Evolutionary conservation across 1,284 basidiomycete species (phyloP).

Genomic region (Pseudozyma hubeiensis): DNA sequence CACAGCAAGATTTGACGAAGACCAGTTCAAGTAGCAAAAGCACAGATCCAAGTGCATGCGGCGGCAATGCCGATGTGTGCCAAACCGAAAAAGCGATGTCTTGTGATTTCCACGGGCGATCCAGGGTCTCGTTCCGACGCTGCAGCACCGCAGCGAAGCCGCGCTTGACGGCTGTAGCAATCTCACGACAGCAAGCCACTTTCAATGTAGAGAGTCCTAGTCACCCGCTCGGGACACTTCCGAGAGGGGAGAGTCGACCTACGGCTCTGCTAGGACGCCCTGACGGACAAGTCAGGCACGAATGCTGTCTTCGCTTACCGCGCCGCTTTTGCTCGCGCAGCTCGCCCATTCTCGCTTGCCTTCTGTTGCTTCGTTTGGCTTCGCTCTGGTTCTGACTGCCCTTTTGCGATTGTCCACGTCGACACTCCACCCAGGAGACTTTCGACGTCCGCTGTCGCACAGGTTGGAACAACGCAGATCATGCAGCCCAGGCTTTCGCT

Average conservation of each 20-base stretch:
- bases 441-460: not conserved
- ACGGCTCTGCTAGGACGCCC: too few relatives aligned
- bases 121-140: constrained; percentile 6
- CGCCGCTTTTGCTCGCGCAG: not conserved
- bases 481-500: too few relatives aligned
- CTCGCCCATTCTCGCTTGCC: not conserved
- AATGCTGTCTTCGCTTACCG: not conserved
- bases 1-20: too few relatives aligned
- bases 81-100: not conserved
- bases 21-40: too few relatives aligned
- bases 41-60: not conserved
- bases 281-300: too few relatives aligned
- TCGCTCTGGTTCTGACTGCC: constrained; percentile 7
- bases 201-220: not conserved
- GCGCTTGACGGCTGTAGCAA: too few relatives aligned
- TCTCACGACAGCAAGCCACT: not conserved
- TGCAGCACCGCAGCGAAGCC: not conserved
- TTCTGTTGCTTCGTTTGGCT: constrained; percentile 5
- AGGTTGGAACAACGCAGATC: too few relatives aligned
- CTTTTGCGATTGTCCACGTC: not conserved
- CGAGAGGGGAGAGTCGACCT: constrained; percentile 1
- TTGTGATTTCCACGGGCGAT: not conserved
- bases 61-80: constrained; percentile 1
- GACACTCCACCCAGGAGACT: not conserved
- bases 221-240: constrained; percentile 3